These are phyloP conservation scores for Saccharomycopsis fibuligera DNA, from an alignment of 805 yeast genomes.

Conservation along the genomic window DNA sequence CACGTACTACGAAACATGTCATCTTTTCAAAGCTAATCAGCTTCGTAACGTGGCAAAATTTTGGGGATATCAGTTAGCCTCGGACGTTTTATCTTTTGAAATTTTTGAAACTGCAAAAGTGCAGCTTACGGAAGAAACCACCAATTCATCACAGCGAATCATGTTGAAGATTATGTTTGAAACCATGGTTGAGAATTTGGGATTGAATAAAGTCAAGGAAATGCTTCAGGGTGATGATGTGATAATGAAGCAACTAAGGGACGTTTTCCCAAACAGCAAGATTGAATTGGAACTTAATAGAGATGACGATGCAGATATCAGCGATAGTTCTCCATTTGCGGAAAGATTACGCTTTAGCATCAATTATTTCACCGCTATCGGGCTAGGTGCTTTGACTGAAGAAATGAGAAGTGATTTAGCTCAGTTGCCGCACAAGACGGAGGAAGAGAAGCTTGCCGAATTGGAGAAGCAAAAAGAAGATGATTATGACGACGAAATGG, in stretches of 20 bases:
- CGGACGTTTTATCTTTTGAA: conserved; percentile 62
- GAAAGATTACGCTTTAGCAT: conserved; percentile 69
- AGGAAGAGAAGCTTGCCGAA: background rate
- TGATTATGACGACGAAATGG: too few species aligned
- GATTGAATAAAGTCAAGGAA: conserved; percentile 42
- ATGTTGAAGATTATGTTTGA: conserved; percentile 75
- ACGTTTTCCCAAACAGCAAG: conserved; percentile 52
- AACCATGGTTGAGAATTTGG: conserved; percentile 73
- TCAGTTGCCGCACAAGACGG: conserved; percentile 1
- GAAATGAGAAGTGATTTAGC: conserved; percentile 57
- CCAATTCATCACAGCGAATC: conserved; percentile 76
- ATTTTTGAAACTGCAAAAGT: conserved; percentile 35
- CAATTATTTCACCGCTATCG: conserved; percentile 90
- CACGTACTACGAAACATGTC: conserved; percentile 50
- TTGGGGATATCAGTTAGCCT: conserved; percentile 78
- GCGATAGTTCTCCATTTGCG: conserved; percentile 28
- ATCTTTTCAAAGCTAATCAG: conserved; percentile 64
- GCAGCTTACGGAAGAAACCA: conserved; percentile 58
- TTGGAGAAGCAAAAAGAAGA: background rate
- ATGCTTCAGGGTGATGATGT: conserved; percentile 41
- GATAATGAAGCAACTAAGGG: conserved; percentile 39
- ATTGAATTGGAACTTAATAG: conserved; percentile 25
- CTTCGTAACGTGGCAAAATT: conserved; percentile 74
- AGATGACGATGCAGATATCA: conserved; percentile 26
- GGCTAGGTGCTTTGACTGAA: conserved; percentile 78